phyloP scores from a whole-genome alignment of 306 rosid species.

The Lotus japonicus region DNA sequence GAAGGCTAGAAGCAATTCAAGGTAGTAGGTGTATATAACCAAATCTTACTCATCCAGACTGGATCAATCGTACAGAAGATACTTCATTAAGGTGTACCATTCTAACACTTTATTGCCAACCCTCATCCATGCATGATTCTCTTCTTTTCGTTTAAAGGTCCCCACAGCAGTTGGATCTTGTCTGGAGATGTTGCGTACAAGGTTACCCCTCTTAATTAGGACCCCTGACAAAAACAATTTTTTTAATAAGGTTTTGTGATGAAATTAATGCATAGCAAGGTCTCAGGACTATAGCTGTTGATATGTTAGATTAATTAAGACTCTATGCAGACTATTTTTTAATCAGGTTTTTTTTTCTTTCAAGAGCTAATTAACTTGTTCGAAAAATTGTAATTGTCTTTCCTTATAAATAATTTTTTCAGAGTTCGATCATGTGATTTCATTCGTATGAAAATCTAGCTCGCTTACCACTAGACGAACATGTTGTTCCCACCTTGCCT shows the following conservation, averaged over 20 bases:
- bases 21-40: not conserved
- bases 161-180: conserved; percentile 19
- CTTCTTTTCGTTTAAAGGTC: not conserved
- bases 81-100: not conserved
- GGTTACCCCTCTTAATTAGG: not conserved
- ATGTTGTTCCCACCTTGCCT: no score
- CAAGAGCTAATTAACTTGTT: no score
- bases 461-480: no score
- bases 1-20: not conserved
- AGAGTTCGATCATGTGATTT: no score
- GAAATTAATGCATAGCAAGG: no score
- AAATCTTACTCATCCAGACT: not conserved
- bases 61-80: not conserved
- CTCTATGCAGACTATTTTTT: no score
- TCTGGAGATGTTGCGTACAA: not conserved
- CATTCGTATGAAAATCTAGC: no score
- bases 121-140: not conserved
- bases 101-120: not conserved
- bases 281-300: no score
- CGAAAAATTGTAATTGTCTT: no score
- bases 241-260: not conserved
- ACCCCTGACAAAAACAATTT: not conserved
- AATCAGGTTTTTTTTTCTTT: no score
- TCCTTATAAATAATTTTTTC: no score
- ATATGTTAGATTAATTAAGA: no score